phyloP scores from a whole-genome alignment of 208 protist species.

The Leishmania major region DNA sequence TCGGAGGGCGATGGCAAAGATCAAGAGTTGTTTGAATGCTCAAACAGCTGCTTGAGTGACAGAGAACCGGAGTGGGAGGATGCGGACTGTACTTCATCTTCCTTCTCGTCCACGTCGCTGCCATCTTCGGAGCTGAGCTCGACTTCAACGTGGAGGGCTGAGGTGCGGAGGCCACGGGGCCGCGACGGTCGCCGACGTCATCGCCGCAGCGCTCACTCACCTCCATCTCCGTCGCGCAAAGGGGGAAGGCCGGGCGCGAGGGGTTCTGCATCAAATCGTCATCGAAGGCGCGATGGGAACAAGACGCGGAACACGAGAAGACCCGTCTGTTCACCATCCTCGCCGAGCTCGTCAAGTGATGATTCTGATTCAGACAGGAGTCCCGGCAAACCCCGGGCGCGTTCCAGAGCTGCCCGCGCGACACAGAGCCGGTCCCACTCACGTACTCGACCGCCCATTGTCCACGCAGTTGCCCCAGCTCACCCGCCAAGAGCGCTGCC shows the following conservation, averaged over 20 bases:
- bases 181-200: not conserved
- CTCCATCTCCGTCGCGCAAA: not conserved
- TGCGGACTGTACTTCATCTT: slow-evolving; percentile 2
- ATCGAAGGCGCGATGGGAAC: not conserved
- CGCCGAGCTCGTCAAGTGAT: not conserved
- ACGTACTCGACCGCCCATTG: not conserved
- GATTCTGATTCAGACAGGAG: not conserved
- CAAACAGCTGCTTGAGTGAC: not conserved
- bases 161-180: not conserved
- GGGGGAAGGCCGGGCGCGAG: not conserved
- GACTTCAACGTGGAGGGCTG: not conserved
- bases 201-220: not conserved
- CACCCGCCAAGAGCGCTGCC: slow-evolving; percentile 2
- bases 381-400: not conserved
- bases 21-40: not conserved
- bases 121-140: slow-evolving; percentile 2
- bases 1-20: not conserved
- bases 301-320: not conserved
- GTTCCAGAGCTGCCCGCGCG: not conserved
- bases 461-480: slow-evolving; percentile 1
- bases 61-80: not conserved
- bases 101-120: not conserved
- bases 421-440: not conserved
- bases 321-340: not conserved
- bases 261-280: not conserved